phyloP scores from a whole-genome alignment of 495 filamentous ascomycete species.

The Podospora pseudoanserina region DNA sequence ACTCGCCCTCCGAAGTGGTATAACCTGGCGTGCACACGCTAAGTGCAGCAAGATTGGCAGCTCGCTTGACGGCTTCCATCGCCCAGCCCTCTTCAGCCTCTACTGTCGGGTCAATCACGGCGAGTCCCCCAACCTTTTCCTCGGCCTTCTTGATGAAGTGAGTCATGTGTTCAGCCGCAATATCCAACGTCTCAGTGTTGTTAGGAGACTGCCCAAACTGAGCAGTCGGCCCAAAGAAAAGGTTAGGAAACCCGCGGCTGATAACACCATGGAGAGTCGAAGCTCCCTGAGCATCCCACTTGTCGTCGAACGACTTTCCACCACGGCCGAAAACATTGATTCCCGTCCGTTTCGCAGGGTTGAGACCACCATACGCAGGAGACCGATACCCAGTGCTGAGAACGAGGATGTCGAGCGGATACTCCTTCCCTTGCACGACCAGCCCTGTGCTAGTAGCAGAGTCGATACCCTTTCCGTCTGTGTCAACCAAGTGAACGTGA shows the following conservation, averaged over 20 bases:
- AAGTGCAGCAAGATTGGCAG: slow-evolving; percentile 37
- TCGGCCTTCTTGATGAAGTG: slow-evolving; percentile 48
- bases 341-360: slow-evolving; percentile 32
- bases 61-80: slow-evolving; percentile 38
- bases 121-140: slow-evolving; percentile 25
- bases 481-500: slow-evolving; percentile 52
- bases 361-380: slow-evolving; percentile 30
- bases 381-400: slow-evolving; percentile 47
- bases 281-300: slow-evolving; percentile 35
- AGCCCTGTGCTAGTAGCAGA: slow-evolving; percentile 37
- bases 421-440: slow-evolving; percentile 37
- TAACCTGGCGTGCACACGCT: slow-evolving; percentile 57
- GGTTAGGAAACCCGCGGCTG: slow-evolving; percentile 49
- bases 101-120: slow-evolving; percentile 41
- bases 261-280: slow-evolving; percentile 49
- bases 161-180: slow-evolving; percentile 37
- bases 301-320: slow-evolving; percentile 42
- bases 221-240: slow-evolving; percentile 44
- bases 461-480: slow-evolving; percentile 49
- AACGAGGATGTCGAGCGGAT: slow-evolving; percentile 48
- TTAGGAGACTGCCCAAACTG: slow-evolving; percentile 45
- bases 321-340: slow-evolving; percentile 41
- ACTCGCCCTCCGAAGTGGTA: slow-evolving; percentile 47
- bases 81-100: slow-evolving; percentile 49
- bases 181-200: slow-evolving; percentile 41